These are phyloP conservation scores for Mortierella polycephala DNA, from an alignment of 371 early-diverging fungal species.

Conservation along the genomic window DNA sequence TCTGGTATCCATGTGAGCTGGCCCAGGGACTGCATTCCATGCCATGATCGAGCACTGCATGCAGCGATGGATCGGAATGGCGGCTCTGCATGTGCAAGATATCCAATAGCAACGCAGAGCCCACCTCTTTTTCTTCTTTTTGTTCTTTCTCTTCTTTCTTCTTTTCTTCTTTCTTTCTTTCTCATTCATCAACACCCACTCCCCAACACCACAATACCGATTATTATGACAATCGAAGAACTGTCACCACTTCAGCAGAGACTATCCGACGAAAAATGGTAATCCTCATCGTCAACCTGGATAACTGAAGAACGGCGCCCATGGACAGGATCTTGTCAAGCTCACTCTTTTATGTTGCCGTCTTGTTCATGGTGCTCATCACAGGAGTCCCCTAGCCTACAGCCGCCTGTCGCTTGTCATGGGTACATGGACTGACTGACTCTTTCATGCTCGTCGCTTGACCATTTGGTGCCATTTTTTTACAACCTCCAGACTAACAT, in stretches of 20 bases:
- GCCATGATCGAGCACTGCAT: too few species aligned
- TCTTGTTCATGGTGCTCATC: neutral
- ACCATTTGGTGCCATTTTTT: neutral
- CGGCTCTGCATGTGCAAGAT: too few species aligned
- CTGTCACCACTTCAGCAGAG: neutral
- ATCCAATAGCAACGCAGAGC: too few species aligned
- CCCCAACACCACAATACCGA: neutral
- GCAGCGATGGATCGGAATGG: too few species aligned
- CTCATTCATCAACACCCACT: neutral
- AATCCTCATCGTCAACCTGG: neutral
- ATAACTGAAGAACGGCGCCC: neutral
- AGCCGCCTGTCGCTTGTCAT: constrained; percentile 7
- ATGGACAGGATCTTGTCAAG: too few species aligned
- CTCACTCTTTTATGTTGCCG: neutral
- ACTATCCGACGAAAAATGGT: constrained; percentile 10
- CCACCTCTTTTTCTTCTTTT: too few species aligned
- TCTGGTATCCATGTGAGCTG: too few species aligned
- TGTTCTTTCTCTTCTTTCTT: neutral
- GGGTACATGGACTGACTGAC: constrained; percentile 3
- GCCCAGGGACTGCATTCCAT: too few species aligned
- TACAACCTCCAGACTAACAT: neutral
- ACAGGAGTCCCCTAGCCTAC: constrained; percentile 19
- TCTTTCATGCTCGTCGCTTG: neutral
- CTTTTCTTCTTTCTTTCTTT: neutral
- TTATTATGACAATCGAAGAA: neutral